phyloP scores from a whole-genome alignment of 2,329 filamentous ascomycete species.

The Neonectria faginata region DNA sequence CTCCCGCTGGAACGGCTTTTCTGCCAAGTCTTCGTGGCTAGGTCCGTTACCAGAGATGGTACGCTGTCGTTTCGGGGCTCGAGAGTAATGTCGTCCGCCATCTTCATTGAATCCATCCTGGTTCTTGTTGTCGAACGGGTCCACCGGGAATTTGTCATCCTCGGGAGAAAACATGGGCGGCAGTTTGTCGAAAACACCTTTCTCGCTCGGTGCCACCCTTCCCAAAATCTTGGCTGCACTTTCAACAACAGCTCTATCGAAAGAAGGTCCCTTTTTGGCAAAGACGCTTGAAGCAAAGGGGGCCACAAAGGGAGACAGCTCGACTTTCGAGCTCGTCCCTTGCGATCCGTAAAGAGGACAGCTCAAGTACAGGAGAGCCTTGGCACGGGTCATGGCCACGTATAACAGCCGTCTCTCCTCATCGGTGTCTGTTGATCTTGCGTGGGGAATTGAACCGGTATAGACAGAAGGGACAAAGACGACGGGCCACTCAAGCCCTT shows the following conservation, averaged over 20 bases:
- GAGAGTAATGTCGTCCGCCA: constrained; percentile 34
- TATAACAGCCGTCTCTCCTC: constrained; percentile 92
- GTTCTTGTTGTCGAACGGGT: constrained; percentile 62
- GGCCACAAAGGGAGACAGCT: constrained; percentile 79
- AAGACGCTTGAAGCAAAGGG: constrained; percentile 55
- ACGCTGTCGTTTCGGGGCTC: constrained; percentile 48
- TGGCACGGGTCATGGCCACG: constrained; percentile 95
- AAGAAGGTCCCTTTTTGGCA: constrained; percentile 75
- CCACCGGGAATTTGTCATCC: constrained; percentile 76
- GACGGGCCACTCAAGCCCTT: constrained; percentile 95
- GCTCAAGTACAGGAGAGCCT: constrained; percentile 87
- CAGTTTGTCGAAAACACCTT: constrained; percentile 64
- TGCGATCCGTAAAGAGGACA: constrained; percentile 77
- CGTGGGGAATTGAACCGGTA: constrained; percentile 90
- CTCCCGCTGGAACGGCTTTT: constrained; percentile 56
- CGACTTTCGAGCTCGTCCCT: constrained; percentile 67
- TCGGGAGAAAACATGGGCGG: constrained; percentile 67
- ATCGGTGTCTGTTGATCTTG: constrained; percentile 83
- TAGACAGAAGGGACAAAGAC: constrained; percentile 94
- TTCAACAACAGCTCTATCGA: constrained; percentile 71
- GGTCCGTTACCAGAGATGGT: constrained; percentile 32
- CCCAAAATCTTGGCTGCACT: constrained; percentile 78
- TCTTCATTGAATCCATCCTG: constrained; percentile 37
- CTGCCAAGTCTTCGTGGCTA: constrained; percentile 31
- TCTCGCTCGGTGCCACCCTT: constrained; percentile 68